Base-by-base conservation (phyloP, 2,329 filamentous ascomycete genomes). In the Colletotrichum sp. region DNA sequence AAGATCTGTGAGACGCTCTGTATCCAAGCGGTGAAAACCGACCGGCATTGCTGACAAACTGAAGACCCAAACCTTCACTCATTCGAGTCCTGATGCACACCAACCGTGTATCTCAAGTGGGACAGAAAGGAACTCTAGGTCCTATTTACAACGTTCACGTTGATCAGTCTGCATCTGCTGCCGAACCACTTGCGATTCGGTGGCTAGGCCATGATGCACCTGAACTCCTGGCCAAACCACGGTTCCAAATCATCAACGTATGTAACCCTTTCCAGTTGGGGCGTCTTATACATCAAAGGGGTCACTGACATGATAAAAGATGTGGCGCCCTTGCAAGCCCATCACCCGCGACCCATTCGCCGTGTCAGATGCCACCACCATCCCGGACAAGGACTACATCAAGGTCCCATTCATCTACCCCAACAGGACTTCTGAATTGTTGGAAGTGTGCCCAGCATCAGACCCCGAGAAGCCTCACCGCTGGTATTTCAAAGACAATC, bases 231-330 rank as follows among this genome's bases (percentile, higher is more conserved):
- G 64, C 64, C 15, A 55, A 67, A 13, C 64, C 64, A 2, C 10
- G 39, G 1, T 32, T 67, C 3, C 39, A 67, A 32, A 67, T 67
- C 1, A 67, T 67, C 16, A 67, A 55, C 18, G 39, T 67, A 3
- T 15, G 64, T 13, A 0, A 10, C 18, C 26, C n/a, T n/a, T 32
- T 18, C 1, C 6, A 62, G 2, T 1, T 2, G 10, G 15, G 0
- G 16, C 18, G 2, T 3, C 10, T 30, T 4, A 13, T n/a, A 8
- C 0, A 21, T 30, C 2, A 0, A 0, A 9, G 6, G 0, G 59
- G 1, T 62, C 16, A 52, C n/a, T 67, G 1, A 21, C 0, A 0
- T n/a, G 24, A 8, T 1, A 24, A 55, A 0, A 67, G 64, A 67
- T 67, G 26, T 67, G 39, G 64, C 64, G 39, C 8, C 64, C 64